phyloP scores from a whole-genome alignment of 1,139 yeast species.

The Scheffersomyces titani region DNA sequence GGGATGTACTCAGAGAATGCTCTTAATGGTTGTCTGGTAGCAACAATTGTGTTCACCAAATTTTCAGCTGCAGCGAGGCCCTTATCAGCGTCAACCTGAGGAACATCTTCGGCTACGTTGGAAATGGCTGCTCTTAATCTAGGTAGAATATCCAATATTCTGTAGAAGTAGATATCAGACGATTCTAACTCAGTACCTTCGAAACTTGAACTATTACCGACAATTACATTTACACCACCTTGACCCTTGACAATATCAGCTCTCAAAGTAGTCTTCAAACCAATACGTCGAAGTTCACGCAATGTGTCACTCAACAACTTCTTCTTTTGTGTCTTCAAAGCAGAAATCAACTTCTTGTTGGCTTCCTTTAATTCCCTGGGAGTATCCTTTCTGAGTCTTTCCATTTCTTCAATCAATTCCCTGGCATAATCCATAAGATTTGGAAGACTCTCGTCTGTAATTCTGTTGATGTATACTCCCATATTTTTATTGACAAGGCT shows the following conservation, averaged over 20 bases:
- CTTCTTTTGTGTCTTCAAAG: constrained; percentile 77
- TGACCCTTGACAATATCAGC: constrained; percentile 66
- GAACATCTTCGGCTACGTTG: constrained; percentile 70
- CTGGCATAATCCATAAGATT: constrained; percentile 53
- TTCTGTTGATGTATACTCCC: constrained; percentile 45
- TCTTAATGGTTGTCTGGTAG: constrained; percentile 49
- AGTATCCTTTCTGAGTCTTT: constrained; percentile 69
- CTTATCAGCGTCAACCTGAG: constrained; percentile 70
- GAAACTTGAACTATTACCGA: constrained; percentile 57
- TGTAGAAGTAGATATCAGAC: constrained; percentile 63
- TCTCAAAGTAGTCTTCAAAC: constrained; percentile 66
- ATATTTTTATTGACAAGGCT: constrained; percentile 55
- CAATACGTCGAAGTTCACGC: constrained; percentile 72
- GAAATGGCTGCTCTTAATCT: constrained; percentile 68
- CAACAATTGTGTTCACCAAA: constrained; percentile 55
- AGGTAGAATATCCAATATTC: constrained; percentile 78
- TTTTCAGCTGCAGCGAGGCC: constrained; percentile 84
- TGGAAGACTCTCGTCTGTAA: constrained; percentile 36
- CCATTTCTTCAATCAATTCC: constrained; percentile 58
- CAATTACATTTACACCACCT: constrained; percentile 59
- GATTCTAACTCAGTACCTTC: constrained; percentile 39
- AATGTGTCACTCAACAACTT: constrained; percentile 76
- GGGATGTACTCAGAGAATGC: constrained; percentile 25
- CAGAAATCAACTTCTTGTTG: constrained; percentile 69
- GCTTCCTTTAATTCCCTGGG: constrained; percentile 73